These are phyloP conservation scores for Rhodotorula sphaerocarpa DNA, from an alignment of 768 basidiomycete species.

Conservation along the genomic window DNA sequence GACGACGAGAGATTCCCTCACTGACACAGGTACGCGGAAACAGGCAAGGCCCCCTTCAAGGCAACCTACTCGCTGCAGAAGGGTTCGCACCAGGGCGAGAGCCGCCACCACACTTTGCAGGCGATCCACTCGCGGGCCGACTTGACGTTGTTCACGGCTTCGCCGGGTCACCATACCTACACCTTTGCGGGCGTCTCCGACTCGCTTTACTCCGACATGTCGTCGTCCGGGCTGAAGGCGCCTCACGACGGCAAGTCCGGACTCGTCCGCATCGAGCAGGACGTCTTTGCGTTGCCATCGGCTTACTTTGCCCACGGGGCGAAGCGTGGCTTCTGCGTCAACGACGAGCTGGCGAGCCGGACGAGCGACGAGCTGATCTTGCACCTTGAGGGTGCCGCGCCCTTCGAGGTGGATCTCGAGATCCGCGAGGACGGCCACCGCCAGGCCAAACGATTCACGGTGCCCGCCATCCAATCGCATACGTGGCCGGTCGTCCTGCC, in stretches of 20 bases:
- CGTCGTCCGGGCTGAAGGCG: slow-evolving; percentile 14
- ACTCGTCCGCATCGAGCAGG: slow-evolving; percentile 35
- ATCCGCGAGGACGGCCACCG: slow-evolving; percentile 64
- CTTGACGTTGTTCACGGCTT: slow-evolving; percentile 35
- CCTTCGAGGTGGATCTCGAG: slow-evolving; percentile 64
- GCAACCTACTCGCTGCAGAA: slow-evolving; percentile 29
- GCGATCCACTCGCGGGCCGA: slow-evolving; percentile 36
- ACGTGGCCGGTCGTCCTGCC: slow-evolving; percentile 65
- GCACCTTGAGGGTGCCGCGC: slow-evolving; percentile 70
- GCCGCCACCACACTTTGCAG: slow-evolving; percentile 19
- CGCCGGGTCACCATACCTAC: slow-evolving; percentile 35
- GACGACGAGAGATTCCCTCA: no score
- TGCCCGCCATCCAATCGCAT: slow-evolving; percentile 48
- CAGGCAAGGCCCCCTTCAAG: slow-evolving; percentile 33
- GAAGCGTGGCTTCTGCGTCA: slow-evolving; percentile 36
- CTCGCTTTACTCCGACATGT: slow-evolving; percentile 29
- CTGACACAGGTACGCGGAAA: neutral
- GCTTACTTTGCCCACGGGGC: slow-evolving; percentile 25
- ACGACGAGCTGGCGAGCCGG: slow-evolving; percentile 31
- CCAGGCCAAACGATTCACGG: slow-evolving; percentile 55
- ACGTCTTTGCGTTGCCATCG: slow-evolving; percentile 35
- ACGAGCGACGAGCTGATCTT: slow-evolving; percentile 52
- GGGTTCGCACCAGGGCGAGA: slow-evolving; percentile 16
- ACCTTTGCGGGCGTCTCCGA: slow-evolving; percentile 36
- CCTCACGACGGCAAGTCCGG: slow-evolving; percentile 8